Evolutionary conservation across 345 rosid genomes (phyloP).

Genomic region (Lepidium aucheri): DNA sequence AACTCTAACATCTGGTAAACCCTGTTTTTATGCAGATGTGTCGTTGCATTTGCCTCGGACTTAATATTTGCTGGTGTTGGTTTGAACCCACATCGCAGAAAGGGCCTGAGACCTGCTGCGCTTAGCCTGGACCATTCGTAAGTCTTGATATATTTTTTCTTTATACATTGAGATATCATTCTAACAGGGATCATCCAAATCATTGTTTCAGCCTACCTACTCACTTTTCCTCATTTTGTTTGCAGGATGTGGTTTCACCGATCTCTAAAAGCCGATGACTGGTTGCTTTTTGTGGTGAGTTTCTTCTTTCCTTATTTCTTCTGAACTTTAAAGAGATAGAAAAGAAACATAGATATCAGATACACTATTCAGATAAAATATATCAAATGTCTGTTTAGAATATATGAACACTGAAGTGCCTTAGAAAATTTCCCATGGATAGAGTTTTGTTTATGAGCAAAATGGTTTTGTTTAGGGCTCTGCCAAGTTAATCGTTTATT

Average conservation of each 20-base stretch:
- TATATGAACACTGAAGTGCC: not conserved
- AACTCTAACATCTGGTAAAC: not conserved
- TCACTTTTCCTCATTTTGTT: not conserved
- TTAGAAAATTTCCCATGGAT: too few relatives aligned
- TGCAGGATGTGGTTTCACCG: constrained; percentile 94
- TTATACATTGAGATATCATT: not conserved
- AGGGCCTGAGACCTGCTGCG: constrained; percentile 46
- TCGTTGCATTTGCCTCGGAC: constrained; percentile 87
- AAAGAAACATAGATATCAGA: not conserved
- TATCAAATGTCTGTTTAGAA: not conserved
- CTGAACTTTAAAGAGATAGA: not conserved
- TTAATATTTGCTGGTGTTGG: constrained; percentile 63
- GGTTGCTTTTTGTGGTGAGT: constrained; percentile 77
- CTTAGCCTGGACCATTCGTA: constrained; percentile 96
- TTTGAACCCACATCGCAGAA: constrained; percentile 79
- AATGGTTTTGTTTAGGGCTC: not conserved
- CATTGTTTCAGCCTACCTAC: not conserved
- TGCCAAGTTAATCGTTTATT: not conserved
- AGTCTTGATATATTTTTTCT: constrained; percentile 13
- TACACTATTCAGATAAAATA: not conserved
- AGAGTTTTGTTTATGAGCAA: not conserved
- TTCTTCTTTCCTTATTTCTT: not conserved
- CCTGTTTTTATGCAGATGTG: constrained; percentile 56
- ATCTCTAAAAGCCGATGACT: constrained; percentile 80
- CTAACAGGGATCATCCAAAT: not conserved